Base-by-base conservation (phyloP, 129 eudicot genomes). In the Deinandra increscens region DNA sequence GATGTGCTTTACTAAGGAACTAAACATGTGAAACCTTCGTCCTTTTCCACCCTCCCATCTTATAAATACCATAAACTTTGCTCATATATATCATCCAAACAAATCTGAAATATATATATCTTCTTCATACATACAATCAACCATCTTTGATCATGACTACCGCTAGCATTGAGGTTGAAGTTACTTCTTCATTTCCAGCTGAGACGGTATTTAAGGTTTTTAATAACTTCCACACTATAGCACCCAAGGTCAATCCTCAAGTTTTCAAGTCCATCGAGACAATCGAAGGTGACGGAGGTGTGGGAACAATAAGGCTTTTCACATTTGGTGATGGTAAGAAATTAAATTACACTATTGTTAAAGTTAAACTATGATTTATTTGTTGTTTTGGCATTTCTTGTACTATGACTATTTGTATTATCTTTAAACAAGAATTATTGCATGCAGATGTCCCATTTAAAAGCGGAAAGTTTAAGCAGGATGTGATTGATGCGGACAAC, bases 261-360 rank as follows among this genome's bases (percentile, higher is more conserved):
- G 38, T 43, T 43, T 64, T 64, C 39, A 64, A 64, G 54, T 64
- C 70, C 12, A 64, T 64, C 14, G 55, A 64, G 54, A 64, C 55
- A 20, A 7, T 64, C 3, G 55, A 64, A 64, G 70, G 70, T 15
- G 38, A 64, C 20, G 70, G 70, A 22, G 70, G 70, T 22, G 70
- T 43, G 3, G 70, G 70, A 42, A 64, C 70, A 22, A 64, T 64
- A 64, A 64, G 70, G 18, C 70, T 64, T 23, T 64, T 64, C 54
- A 64, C 70, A 2, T 64, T 64, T 64, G 70, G 70, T 0, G 54
- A 64, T 44, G 70, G 55, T 64, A 64, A 64, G 55, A n/a, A 8
- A 7, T 26, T 3, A n/a, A 8, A 7, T 26, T 3, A 26, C 36
- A 9, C n/a, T 15, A 2, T 54, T 8, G 1, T 7, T 39, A 5